Evolutionary conservation across 2,329 filamentous ascomycete genomes (phyloP), one percentile per base, ranked within the genome.

Genomic region (Graphiopsis chlorocephala): DNA sequence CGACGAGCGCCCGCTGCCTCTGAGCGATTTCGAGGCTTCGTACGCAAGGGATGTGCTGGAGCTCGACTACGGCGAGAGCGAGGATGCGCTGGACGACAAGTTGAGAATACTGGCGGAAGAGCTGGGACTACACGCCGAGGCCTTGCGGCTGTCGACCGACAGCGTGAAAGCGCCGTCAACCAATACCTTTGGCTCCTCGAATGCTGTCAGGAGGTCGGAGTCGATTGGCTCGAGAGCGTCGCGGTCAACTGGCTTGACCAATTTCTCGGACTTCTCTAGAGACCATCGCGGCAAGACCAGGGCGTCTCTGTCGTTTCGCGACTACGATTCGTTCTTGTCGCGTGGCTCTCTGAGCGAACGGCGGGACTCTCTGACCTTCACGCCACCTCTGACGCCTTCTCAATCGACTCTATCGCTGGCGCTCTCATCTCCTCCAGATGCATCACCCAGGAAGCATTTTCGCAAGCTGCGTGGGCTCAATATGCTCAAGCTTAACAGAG

Each of bases 311-410:
- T 76, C 72, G 4, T 72, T 75, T 57, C 71, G 70, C 53, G 74
- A 77, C 62, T 76, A 76, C 60, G 75, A 76, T 65, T 69, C 70
- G 5, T 73, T 75, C 63, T 63, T 77, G 23, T 67, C 71, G 15
- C 68, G 72, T 26, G 70, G 72, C 6, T 66, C 67, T 8, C 62
- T 68, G 10, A 65, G 70, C 29, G 70, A 69, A 20, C 65, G 70
- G 38, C 64, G 63, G 15, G 56, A 71, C 17, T 75, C 73, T 8
- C 64, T 73, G 3, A 72, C 69, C 14, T 72, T 73, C 65, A 73
- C 74, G 23, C 71, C 73, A 23, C 65, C 69, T 17, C 65, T 71
- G 4, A 72, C 73, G 26, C 74, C 74, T 15, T 71, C 71, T 5
- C 68, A 71, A 23, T 74, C 75, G 8, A 69, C 72, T 12, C 71